phyloP scores from a whole-genome alignment of 495 filamentous ascomycete species.

The Pyronema domesticum region DNA sequence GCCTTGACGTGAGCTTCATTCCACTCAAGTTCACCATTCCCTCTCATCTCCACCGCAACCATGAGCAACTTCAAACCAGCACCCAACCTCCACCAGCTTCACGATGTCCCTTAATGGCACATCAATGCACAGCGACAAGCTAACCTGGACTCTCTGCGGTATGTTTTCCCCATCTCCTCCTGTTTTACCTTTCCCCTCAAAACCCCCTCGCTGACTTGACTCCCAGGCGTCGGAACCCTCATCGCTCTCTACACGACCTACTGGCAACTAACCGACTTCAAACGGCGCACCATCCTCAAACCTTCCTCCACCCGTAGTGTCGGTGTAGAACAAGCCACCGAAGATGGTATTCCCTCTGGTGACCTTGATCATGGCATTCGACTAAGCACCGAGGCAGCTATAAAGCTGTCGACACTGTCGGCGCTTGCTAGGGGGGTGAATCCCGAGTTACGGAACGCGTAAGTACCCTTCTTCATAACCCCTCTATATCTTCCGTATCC shows the following conservation, averaged over 20 bases:
- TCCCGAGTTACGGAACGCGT: constrained; percentile 3
- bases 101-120: background rate
- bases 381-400: background rate
- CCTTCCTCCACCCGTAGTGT: background rate
- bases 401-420: background rate
- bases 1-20: too few relatives aligned
- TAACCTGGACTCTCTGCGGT: background rate
- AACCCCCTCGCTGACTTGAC: background rate
- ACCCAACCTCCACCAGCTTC: background rate
- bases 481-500: background rate
- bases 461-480: background rate
- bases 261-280: constrained; percentile 2
- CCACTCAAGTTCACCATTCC: too few relatives aligned
- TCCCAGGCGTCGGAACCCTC: background rate
- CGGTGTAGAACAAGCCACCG: constrained; percentile 2
- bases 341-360: background rate
- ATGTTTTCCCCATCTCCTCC: background rate
- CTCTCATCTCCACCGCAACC: too few relatives aligned
- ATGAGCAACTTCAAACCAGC: background rate
- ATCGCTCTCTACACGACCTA: constrained; percentile 3
- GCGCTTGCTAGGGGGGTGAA: background rate
- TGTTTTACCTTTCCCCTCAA: background rate
- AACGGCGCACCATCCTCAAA: background rate
- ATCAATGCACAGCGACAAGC: background rate
- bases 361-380: background rate